phyloP scores from a whole-genome alignment of 2,329 filamentous ascomycete species.

The Ceratocystis huliohia region DNA sequence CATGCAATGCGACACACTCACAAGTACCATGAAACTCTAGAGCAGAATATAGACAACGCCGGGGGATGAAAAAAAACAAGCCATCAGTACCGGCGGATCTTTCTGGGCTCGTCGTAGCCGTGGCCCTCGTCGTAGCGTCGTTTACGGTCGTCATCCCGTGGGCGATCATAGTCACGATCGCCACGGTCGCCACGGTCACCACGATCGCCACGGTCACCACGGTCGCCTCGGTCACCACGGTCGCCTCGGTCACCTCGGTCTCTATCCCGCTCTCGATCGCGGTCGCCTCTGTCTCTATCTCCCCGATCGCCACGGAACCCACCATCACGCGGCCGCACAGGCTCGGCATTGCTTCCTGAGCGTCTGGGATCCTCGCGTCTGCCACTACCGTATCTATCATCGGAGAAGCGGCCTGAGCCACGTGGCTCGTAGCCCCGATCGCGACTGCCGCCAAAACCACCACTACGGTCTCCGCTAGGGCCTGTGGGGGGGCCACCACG shows the following conservation, averaged over 20 bases:
- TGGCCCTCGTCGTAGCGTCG: constrained; percentile 66
- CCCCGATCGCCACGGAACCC: constrained; percentile 37
- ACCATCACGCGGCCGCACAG: constrained; percentile 40
- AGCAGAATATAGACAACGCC: no score
- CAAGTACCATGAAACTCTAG: neutral
- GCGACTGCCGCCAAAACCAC: constrained; percentile 35
- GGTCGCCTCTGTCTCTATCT: constrained; percentile 28
- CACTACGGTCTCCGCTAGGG: constrained; percentile 39
- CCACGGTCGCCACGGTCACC: constrained; percentile 24
- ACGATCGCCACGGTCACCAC: constrained; percentile 25
- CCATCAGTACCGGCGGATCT: constrained; percentile 48
- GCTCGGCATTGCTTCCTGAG: constrained; percentile 73
- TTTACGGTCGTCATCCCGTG: constrained; percentile 45
- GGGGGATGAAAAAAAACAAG: neutral
- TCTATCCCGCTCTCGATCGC: constrained; percentile 33
- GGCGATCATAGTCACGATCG: constrained; percentile 41
- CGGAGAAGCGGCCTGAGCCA: constrained; percentile 44
- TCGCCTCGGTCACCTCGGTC: neutral
- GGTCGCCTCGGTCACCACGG: constrained; percentile 33
- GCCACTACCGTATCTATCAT: constrained; percentile 40
- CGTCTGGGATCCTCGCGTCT: constrained; percentile 29
- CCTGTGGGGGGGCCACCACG: constrained; percentile 40
- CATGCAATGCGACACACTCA: neutral
- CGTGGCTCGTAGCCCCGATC: constrained; percentile 42
- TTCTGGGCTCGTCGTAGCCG: constrained; percentile 64